Evolutionary conservation across 768 basidiomycete genomes (phyloP).

Genomic region (Termitomyces sp.): DNA sequence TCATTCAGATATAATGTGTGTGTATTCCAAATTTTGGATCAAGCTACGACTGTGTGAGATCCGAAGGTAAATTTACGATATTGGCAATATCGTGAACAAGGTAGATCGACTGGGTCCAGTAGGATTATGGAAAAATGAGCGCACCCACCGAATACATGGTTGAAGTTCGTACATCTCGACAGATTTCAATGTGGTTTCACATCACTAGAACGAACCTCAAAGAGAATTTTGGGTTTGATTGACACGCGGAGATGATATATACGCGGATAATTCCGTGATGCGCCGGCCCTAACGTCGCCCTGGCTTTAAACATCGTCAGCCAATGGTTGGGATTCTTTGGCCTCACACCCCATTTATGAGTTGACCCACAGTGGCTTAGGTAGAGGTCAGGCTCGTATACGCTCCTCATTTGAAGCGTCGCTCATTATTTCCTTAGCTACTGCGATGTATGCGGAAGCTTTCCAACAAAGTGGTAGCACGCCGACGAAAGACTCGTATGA

Average conservation of each 20-base stretch:
- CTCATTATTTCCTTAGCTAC: not conserved
- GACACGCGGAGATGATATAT: too few relatives aligned
- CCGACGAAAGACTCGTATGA: not conserved
- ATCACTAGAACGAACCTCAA: too few relatives aligned
- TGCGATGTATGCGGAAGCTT: not conserved
- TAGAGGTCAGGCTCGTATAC: not conserved
- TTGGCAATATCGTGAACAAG: too few relatives aligned
- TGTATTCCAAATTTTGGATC: too few relatives aligned
- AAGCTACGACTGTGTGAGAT: not conserved
- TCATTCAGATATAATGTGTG: too few relatives aligned
- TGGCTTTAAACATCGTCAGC: not conserved
- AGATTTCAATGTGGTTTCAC: too few relatives aligned
- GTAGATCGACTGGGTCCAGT: too few relatives aligned
- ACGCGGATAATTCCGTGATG: not conserved
- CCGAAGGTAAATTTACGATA: too few relatives aligned
- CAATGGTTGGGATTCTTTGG: not conserved
- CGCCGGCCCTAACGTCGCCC: not conserved
- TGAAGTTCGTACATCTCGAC: too few relatives aligned
- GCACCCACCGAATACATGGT: too few relatives aligned
- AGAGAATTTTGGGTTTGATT: too few relatives aligned
- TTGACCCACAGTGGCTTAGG: not conserved
- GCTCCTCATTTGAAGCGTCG: not conserved
- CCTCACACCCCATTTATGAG: not conserved
- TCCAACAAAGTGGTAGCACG: not conserved
- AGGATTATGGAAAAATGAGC: too few relatives aligned